Base-by-base conservation (phyloP, 495 filamentous ascomycete species). In the Daldinia bambusicola region DNA sequence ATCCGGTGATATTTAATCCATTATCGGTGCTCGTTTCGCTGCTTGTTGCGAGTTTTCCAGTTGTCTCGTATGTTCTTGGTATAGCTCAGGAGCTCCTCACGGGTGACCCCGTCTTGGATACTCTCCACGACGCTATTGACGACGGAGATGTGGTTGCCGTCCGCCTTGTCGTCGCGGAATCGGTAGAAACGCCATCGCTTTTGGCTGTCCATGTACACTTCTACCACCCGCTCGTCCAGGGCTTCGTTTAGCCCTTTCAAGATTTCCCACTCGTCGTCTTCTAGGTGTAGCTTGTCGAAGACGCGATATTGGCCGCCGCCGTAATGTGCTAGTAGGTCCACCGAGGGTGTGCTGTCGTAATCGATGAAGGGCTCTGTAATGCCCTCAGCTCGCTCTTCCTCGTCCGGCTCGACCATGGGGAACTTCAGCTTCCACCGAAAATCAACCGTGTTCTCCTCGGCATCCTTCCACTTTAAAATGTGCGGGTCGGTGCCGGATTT, bases 381-480 rank as follows among this genome's bases (percentile, higher is more conserved):
- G 32, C 89, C 89, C 0, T 90, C 87, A 9, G 85, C 84, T 55
- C 85, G 86, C 55, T 93, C 90, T 3, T 85, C 83, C 31, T 88
- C 84, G 77, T 91, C 89, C 22, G 92, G 91, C 58, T 93, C 87
- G 38, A 92, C 81, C 0, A 84, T 60, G 0, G 92, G 93, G 75
- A 97, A 98, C 41, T 88, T 84, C 26, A 99, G 85, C 37, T 84
- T 83, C 74, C 97, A 85, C 50, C 90, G 85, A 77, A 98, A 98
- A 76, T 99, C 95, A 66, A 99, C 86, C 0, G 93, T 94, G 79
- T 99, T 99, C 74, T 99, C 95, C 30, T 90, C 80, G 4, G 90
- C 90, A 1, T 94, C 92, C 77, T 99, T 99, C 95, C 95, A 99
- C 80, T 99, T 99, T 22, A 99, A 84, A 68, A 97, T 98, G 74